Evolutionary conservation across 2,329 filamentous ascomycete genomes (phyloP), one percentile per base, ranked within the genome.

Genomic region (Neobulgaria alba): DNA sequence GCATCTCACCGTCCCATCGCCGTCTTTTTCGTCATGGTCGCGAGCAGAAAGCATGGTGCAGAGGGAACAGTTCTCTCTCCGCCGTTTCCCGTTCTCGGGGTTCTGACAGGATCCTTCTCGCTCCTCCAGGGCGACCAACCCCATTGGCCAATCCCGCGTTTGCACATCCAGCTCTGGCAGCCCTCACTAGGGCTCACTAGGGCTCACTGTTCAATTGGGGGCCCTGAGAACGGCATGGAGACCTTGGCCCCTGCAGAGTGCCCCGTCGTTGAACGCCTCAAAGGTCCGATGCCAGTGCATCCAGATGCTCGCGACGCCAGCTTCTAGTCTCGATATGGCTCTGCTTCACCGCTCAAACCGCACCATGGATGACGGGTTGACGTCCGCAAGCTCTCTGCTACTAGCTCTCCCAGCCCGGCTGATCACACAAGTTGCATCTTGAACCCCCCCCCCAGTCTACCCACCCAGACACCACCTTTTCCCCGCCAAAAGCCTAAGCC

Each of bases 281-380:
- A 39, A 43, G 45, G 33, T 43, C 33, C 26, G 19, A 34, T 44
- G 30, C 30, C 32, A 30, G 23, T 41, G 38, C 34, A 29, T 34
- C 33, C 36, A 35, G 36, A 33, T 29, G 19, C 35, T 29, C 18
- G 17, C 10, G 33, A 12, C 33, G 8, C 3, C 10, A 20, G 12
- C 18, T 35, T 35, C 16, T 18, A 8, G 14, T n/a, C n/a, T n/a
- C n/a, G n/a, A n/a, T n/a, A n/a, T n/a, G 10, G n/a, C 10, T 38
- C 30, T 36, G 44, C 44, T 44, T 55, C 56, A 58, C 56, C 56
- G 55, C 56, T 56, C 55, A 55, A 57, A 57, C 56, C n/a, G n/a
- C n/a, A n/a, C n/a, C n/a, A n/a, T n/a, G n/a, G 50, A 42, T 31
- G 49, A 51, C 39, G 50, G 48, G 48, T 46, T 40, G 23, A 26